Conservation (phyloP, 2,329 filamentous ascomycete genomes). For the Sporothrix pseudoabietina region DNA sequence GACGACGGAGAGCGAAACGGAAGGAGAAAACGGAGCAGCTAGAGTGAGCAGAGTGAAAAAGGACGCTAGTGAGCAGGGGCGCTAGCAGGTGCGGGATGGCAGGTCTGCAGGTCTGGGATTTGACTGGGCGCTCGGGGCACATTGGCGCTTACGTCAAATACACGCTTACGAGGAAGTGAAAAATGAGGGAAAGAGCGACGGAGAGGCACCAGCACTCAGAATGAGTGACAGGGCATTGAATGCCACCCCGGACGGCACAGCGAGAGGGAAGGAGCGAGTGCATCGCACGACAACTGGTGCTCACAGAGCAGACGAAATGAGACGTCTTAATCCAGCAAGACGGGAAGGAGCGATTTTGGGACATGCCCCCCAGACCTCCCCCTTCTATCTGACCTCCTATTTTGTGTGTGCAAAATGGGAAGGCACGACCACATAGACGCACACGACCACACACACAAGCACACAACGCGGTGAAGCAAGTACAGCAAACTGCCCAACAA, state of each 20-base stretch:
- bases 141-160: slow-evolving; percentile 27
- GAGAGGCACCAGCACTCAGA: not conserved
- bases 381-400: not conserved
- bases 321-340: slow-evolving; percentile 1
- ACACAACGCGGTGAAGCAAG: not conserved
- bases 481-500: not conserved
- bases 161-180: not conserved
- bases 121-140: slow-evolving; percentile 16
- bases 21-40: slow-evolving; percentile 12
- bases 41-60: not conserved
- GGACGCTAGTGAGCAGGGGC: slow-evolving; percentile 1
- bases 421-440: not conserved
- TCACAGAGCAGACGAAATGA: not conserved
- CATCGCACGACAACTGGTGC: not conserved
- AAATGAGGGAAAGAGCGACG: not conserved
- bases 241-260: slow-evolving; percentile 16
- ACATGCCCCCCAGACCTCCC: not conserved
- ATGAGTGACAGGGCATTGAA: not conserved
- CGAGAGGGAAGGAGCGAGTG: not conserved
- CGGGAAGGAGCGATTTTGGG: slow-evolving; percentile 1
- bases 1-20: slow-evolving; percentile 3
- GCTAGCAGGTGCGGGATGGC: slow-evolving; percentile 21
- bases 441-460: not conserved
- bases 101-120: slow-evolving; percentile 11
- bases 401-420: not conserved